Evolutionary conservation across 2,329 filamentous ascomycete species (phyloP), one percentile per base, ranked within the genome.

Genomic region (Hypocrella siamensis): DNA sequence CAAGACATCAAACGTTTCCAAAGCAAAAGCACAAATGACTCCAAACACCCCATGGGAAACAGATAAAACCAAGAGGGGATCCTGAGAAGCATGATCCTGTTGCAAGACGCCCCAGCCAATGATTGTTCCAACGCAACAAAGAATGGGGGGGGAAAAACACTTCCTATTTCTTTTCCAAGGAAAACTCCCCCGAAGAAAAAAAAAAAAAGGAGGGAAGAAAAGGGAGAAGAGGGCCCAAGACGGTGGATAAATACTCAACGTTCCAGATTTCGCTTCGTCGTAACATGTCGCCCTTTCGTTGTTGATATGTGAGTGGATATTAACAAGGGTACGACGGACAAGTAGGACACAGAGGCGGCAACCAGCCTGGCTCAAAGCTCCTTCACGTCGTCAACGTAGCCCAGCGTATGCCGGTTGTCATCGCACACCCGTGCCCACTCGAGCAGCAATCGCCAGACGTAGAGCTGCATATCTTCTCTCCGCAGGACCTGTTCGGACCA

Each of bases 401-500:
- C 62, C 11, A 67, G 43, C 14, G 41, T 50, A 6, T 62, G 48
- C 21, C 62, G 47, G 30, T 58, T 53, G 34, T 59, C 56, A 34
- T 63, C 62, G 32, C 53, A 59, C 14, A 72, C 53, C 21, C 67
- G 49, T 17, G 62, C 67, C 52, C 67, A 73, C 46, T 75, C 70
- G 25, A 74, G 53, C 25, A 75, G 50, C 37, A 81, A 41, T 26
- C 75, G 58, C 53, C 70, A 71, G 15, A 74, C 61, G 45, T 81
- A 81, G 6, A 81, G 56, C 36, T 63, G 54, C 71, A 79, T 79
- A 43, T 80, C 75, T 36, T 77, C 72, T 18, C 61, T 60, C 32
- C 77, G 54, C 12, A 80, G 57, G 3, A 74, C 73, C 49, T 58
- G 61, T 39, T 70, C 63, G 1, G 69, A 64, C 77, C 76, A 82